Base-by-base conservation (phyloP, 192 early-diverging fungal genomes). In the Cladochytrium replicatum region DNA sequence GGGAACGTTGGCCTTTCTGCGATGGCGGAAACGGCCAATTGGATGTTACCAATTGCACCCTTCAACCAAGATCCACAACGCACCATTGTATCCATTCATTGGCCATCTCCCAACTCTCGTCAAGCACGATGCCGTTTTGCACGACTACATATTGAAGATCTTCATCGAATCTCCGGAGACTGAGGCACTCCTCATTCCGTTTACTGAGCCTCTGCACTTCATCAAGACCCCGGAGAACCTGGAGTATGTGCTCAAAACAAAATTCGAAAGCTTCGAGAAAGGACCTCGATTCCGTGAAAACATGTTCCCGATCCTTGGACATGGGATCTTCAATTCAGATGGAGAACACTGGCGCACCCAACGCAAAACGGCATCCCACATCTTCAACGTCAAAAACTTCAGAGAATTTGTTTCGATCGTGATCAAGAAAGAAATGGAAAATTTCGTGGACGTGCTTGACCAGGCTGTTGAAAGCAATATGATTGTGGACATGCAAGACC, bases 301-400 rank as follows among this genome's bases (percentile, higher is more conserved):
- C 26, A 7, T 41, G 24, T 67, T 48, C 45, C 25, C 23, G 24
- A 23, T 83, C 24, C 58, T 85, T 24, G 83, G 83, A 3, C 51
- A 74, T 37, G 83, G 83, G 22, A 85, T 85, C 52, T 85, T 86
- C 52, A 81, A 77, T 59, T 61, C 71, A 1, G 83, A 86, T 44
- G 84, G 84, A 15, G 74, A 79, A 1, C 46, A 54, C 6, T 86
- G 84, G 82, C 64, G 64, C 22, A 54, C 51, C 1, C 80, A 82
- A 17, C 65, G 82, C 26, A 83, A 86, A 41, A 58, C 49, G 7
- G 57, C 63, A 13, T 58, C 63, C 37, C 54, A 63, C 21, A 63
- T 71, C 43, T 73, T 71, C 57, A 73, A 44, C 46, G 57, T 53
- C 23, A 58, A 54, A 41, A 58, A 66, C 46, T 71, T 71, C 48